phyloP scores from a whole-genome alignment of 768 basidiomycete species.

The Podaxis sp. region DNA sequence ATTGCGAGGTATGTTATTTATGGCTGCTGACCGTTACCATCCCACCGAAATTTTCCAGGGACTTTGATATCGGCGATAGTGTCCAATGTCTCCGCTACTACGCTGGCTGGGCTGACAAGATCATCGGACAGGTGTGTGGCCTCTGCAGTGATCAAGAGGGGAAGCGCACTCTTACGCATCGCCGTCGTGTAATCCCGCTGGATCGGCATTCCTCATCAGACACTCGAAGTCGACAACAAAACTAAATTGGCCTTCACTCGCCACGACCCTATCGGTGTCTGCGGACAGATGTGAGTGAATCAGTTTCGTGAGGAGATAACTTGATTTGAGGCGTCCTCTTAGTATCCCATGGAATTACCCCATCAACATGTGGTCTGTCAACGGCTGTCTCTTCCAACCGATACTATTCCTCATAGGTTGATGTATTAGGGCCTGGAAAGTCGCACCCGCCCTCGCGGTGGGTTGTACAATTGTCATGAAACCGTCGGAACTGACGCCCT shows the following conservation, averaged over 20 bases:
- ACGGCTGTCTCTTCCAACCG: neutral
- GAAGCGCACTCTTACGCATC: neutral
- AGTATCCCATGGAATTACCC: constrained; percentile 96
- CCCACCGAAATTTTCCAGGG: constrained; percentile 40
- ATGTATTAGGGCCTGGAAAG: constrained; percentile 75
- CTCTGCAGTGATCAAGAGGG: neutral
- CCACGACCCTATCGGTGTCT: constrained; percentile 92
- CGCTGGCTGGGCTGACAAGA: constrained; percentile 96
- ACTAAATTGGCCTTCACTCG: constrained; percentile 83
- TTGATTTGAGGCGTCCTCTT: constrained; percentile 12
- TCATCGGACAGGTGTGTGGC: constrained; percentile 70
- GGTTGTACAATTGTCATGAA: constrained; percentile 97
- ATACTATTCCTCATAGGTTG: neutral
- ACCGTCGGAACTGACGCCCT: constrained; percentile 83
- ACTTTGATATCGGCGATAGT: constrained; percentile 79
- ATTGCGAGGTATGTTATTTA: constrained; percentile 33
- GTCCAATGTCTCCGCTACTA: constrained; percentile 85
- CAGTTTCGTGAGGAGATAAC: neutral
- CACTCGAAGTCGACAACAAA: constrained; percentile 78
- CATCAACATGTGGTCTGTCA: constrained; percentile 74
- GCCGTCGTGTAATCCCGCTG: neutral
- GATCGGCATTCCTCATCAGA: constrained; percentile 35
- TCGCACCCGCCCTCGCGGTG: constrained; percentile 87
- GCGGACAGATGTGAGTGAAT: constrained; percentile 77
- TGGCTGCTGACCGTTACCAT: neutral